Evolutionary conservation across 257 asterid genomes (phyloP).

Genomic region (Anisodus tanguticus): DNA sequence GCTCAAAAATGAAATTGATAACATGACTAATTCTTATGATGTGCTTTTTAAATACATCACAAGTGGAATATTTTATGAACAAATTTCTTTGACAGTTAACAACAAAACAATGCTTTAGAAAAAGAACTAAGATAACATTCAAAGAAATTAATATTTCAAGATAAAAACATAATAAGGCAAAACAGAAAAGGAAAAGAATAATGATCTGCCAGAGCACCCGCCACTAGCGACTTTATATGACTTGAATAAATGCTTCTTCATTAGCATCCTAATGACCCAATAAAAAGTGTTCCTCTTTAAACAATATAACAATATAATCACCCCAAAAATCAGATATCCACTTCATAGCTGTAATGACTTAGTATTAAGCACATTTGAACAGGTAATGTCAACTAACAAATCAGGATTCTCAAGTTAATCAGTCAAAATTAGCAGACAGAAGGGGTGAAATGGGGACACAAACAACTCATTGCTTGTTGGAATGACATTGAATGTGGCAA

Average conservation of each 20-base stretch:
- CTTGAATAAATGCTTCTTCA: not conserved
- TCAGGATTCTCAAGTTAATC: not conserved
- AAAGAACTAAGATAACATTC: not conserved
- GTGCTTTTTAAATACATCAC: not conserved
- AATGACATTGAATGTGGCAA: not conserved
- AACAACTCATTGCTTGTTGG: slow-evolving; percentile 2
- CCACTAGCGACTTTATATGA: not conserved
- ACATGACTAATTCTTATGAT: not conserved
- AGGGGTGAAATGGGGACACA: not conserved
- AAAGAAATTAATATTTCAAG: not conserved
- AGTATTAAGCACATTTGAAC: not conserved
- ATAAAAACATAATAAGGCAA: not conserved
- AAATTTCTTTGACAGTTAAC: not conserved
- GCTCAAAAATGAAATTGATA: not conserved
- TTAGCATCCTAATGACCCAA: not conserved
- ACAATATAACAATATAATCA: too few species aligned
- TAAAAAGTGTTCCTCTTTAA: not conserved
- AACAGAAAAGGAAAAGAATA: not conserved
- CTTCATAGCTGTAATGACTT: not conserved
- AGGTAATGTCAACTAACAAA: slow-evolving; percentile 5
- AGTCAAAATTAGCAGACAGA: not conserved
- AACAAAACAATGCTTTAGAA: not conserved
- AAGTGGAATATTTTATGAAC: not conserved
- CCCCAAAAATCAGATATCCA: too few species aligned
- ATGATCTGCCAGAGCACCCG: not conserved